Percentiles rank a stretch among this genome's conserved stretches.
Conservation (phyloP, 805 yeast genomes). For the Priceomyces medius region DNA sequence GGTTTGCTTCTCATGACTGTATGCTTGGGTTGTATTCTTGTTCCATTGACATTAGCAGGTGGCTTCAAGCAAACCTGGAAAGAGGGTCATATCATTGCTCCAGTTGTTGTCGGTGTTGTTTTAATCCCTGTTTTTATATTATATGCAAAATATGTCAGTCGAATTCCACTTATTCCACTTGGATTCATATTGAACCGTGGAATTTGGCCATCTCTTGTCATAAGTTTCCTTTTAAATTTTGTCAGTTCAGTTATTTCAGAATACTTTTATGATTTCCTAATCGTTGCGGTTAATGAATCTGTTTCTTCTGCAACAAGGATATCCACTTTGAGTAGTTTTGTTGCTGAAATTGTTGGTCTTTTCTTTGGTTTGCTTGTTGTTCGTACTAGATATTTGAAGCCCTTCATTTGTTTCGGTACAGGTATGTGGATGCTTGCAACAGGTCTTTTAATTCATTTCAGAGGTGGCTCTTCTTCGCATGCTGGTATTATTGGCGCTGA, state of each 20-base stretch:
- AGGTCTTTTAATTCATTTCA: conserved; percentile 55
- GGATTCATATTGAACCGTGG: conserved; percentile 17
- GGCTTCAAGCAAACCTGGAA: conserved; percentile 18
- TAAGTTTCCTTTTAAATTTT: conserved; percentile 14
- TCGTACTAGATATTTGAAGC: conserved; percentile 32
- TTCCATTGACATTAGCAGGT: conserved; percentile 36
- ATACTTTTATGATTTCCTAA: conserved; percentile 16
- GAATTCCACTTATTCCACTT: conserved; percentile 15
- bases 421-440: conserved; percentile 53
- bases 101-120: conserved; percentile 16
- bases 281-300: conserved; percentile 16
- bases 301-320: conserved; percentile 16
- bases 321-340: conserved; percentile 13
- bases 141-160: conserved; percentile 16
- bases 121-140: conserved; percentile 13
- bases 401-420: conserved; percentile 54
- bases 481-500: conserved; percentile 19
- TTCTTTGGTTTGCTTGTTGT: conserved; percentile 16
- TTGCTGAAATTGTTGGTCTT: conserved; percentile 14
- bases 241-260: conserved; percentile 12
- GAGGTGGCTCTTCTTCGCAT: conserved; percentile 35
- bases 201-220: conserved; percentile 16
- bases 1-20: conserved; percentile 34
- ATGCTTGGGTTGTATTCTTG: conserved; percentile 32
- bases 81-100: conserved; percentile 15